Evolutionary conservation across 2,329 filamentous ascomycete species (phyloP).

Genomic region (Cladosporium velox): DNA sequence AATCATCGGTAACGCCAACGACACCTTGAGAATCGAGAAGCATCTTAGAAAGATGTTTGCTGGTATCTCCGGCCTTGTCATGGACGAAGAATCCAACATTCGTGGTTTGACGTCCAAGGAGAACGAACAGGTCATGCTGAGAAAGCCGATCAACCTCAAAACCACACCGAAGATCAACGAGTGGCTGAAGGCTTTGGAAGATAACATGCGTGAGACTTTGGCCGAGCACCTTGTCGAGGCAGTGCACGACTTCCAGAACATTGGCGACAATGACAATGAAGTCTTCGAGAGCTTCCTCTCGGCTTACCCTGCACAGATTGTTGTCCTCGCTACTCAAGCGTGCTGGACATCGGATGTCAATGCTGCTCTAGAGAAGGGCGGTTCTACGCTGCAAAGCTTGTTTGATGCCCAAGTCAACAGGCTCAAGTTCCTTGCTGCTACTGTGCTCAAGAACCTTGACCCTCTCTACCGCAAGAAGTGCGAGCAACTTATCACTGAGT

Average conservation of each 20-base stretch:
- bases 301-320: conserved; percentile 87
- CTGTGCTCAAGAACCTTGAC: conserved; percentile 86
- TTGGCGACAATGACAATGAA: conserved; percentile 67
- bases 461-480: conserved; percentile 91
- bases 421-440: conserved; percentile 80
- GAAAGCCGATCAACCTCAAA: conserved; percentile 85
- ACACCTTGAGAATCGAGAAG: conserved; percentile 92
- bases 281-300: conserved; percentile 79
- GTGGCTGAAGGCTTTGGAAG: conserved; percentile 92
- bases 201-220: conserved; percentile 89
- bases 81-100: conserved; percentile 88
- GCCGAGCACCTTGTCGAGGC: conserved; percentile 89
- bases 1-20: conserved; percentile 99
- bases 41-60: conserved; percentile 99
- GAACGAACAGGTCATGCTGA: conserved; percentile 82
- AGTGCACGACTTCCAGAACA: conserved; percentile 73
- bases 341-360: conserved; percentile 92
- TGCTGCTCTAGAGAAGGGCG: conserved; percentile 70
- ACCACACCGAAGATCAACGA: conserved; percentile 98
- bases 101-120: conserved; percentile 94
- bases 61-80: conserved; percentile 83
- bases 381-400: conserved; percentile 66
- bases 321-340: conserved; percentile 89
- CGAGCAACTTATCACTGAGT: conserved; percentile 97
- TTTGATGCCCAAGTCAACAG: conserved; percentile 83